Base-by-base conservation (phyloP, 2,329 filamentous ascomycete genomes). In the Passalora sequoiae region DNA sequence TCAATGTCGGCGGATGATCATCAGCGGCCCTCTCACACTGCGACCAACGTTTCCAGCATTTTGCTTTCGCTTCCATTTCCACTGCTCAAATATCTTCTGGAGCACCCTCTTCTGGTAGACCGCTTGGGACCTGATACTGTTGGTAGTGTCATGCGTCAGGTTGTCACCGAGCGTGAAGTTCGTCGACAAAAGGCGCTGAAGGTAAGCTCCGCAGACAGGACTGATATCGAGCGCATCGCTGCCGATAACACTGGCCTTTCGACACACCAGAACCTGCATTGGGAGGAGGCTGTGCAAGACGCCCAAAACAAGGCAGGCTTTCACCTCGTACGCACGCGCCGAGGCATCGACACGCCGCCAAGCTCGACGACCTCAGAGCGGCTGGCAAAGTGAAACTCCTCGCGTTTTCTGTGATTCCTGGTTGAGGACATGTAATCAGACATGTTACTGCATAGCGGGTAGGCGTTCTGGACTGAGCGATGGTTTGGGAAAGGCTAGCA, bases 11-110 rank as follows among this genome's bases (percentile, higher is more conserved):
- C 68, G 19, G 65, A 72, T 24, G 66, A 35, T 36, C 33, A 36
- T 24, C 61, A 65, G 28, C 56, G 64, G 8, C 64, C 61, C 15
- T 55, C 56, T 3, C 42, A 49, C 4, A 50, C 71, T 21, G 71
- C 73, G 17, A 69, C 70, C 0, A 64, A 75, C 0, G 66, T 89
- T 4, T 88, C 85, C 0, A 80, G 76, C 20, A 69, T 86, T 16
- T 68, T 89, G 2, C 66, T 87, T 40, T 86, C 85, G 29, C 66
- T 89, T 4, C 85, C 85, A 0, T 85, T 84, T 53, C 69, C 75
- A 10, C 68, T 82, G 20, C 69, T 89, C 17, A 81, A 84, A 62
- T 72, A 74, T 46, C 65, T 86, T 1, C 69, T 89, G 24, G 81
- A 84, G 54, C 78, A 79, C 38, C 71, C 69, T 9, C 71, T 71